Base-by-base conservation (phyloP, 352 stramenopile species). In the Thalassiosira mediterranea region DNA sequence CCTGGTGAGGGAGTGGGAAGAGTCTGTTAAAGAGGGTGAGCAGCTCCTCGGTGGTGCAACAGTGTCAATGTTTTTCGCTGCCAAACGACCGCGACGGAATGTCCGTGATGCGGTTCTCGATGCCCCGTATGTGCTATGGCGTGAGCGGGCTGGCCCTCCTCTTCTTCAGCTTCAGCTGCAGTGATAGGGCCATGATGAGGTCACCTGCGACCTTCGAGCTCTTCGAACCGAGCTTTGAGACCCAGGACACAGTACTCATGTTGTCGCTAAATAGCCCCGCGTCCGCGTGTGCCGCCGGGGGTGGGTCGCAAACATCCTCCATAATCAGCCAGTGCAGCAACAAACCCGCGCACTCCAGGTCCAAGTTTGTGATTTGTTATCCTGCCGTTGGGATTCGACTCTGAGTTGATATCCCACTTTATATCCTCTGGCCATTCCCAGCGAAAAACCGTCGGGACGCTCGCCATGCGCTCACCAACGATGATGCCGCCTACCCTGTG, bases 21-120 rank as follows among this genome's bases (percentile, higher is more conserved):
- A 1, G 0, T 4, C 25, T 40, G 32, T 79, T 83, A 19, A 72
- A 79, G 29, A 76, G 34, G 0, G 26, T 26, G 0, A 62, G 21
- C 54, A 83, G 68, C 0, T 74, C 57, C 4, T 0, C 13, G 25
- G 79, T 38, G 47, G 29, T 63, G 19, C 56, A 17, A 29, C 13
- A 79, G 4, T 68, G 19, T 57, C 75, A 79, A 25, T 60, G 1
- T 5, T 54, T 2, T 0, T 68, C 34, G 17, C 34, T 52, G 10
- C 68, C 75, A 74, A 74, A 83, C 3, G 66, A 83, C 2, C 60
- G 67, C 1, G 56, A 83, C 0, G 74, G 67, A 23, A 83, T 71
- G 17, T 83, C 57, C 1, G 57, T 40, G 1, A 66, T 66, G 0
- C 11, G 3, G 23, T 66, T 66, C 19, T 52, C 21, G 1, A 21